These are phyloP conservation scores for Salisapilia sapeloensis DNA, from an alignment of 352 stramenopile genomes.

Conservation along the genomic window DNA sequence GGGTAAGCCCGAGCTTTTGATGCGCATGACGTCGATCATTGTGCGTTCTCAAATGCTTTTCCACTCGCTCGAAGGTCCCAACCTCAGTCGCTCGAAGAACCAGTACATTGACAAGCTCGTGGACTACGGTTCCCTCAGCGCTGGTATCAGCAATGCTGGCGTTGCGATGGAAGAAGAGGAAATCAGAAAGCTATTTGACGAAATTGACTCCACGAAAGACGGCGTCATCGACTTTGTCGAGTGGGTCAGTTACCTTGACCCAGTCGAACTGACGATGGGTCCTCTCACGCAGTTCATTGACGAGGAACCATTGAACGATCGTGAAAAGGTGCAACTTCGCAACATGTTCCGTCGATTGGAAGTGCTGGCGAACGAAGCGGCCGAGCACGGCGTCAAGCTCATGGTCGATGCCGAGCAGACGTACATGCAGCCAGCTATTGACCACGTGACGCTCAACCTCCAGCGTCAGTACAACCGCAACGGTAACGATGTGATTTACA, in stretches of 20 bases:
- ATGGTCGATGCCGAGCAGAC: slow-evolving; percentile 97
- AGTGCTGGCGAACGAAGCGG: slow-evolving; percentile 49
- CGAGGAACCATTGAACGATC: slow-evolving; percentile 51
- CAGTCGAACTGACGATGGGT: slow-evolving; percentile 81
- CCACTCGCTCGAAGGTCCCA: slow-evolving; percentile 76
- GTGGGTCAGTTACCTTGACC: slow-evolving; percentile 87
- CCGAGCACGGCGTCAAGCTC: slow-evolving; percentile 74
- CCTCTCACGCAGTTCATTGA: slow-evolving; percentile 78
- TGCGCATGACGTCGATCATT: slow-evolving; percentile 89
- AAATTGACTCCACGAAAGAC: slow-evolving; percentile 47
- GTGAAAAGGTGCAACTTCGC: slow-evolving; percentile 84
- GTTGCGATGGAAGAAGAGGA: slow-evolving; percentile 44
- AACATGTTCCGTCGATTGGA: slow-evolving; percentile 81
- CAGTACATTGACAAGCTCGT: slow-evolving; percentile 67
- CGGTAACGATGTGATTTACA: slow-evolving; percentile 85
- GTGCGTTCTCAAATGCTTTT: slow-evolving; percentile 86
- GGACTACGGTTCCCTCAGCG: slow-evolving; percentile 60
- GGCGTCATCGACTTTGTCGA: slow-evolving; percentile 89
- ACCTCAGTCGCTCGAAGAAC: slow-evolving; percentile 67
- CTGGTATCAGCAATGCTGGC: slow-evolving; percentile 48
- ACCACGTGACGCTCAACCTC: slow-evolving; percentile 81
- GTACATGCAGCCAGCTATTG: slow-evolving; percentile 96
- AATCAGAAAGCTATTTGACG: slow-evolving; percentile 39
- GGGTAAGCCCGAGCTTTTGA: slow-evolving; percentile 90
- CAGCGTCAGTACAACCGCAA: slow-evolving; percentile 85